Evolutionary conservation across 225 moss, liverwort and hornwort genomes (phyloP).

Genomic region (Antitrichia curtipendula): DNA sequence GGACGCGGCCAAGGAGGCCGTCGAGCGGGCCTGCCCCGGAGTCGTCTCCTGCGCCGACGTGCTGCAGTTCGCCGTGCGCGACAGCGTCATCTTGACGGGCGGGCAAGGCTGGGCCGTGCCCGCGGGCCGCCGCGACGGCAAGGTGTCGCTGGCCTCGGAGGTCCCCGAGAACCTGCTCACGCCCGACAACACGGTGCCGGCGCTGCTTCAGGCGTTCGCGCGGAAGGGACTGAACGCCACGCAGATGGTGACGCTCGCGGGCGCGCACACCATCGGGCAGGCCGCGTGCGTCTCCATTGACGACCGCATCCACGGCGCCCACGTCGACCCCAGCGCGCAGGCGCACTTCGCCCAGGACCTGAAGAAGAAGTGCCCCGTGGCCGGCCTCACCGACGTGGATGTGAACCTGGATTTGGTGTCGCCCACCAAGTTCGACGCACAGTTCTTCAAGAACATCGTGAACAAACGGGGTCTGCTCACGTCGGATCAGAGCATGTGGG

Average conservation of each 20-base stretch:
- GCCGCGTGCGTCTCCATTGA: background rate
- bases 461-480: slow-evolving; percentile 3
- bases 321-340: slow-evolving; percentile 3
- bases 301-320: background rate
- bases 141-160: slow-evolving; percentile 20
- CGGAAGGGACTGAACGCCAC: slow-evolving; percentile 13
- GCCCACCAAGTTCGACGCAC: slow-evolving; percentile 1
- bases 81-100: slow-evolving; percentile 15
- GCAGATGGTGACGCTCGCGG: slow-evolving; percentile 10
- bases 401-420: slow-evolving; percentile 5
- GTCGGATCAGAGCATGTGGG: slow-evolving; percentile 10
- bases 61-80: slow-evolving; percentile 30
- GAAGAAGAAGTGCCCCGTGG: slow-evolving; percentile 2
- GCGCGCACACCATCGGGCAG: slow-evolving; percentile 1
- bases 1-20: slow-evolving; percentile 17
- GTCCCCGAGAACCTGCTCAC: slow-evolving; percentile 10
- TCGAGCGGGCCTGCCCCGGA: slow-evolving; percentile 46
- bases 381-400: background rate
- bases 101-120: slow-evolving; percentile 31
- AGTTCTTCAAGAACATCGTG: background rate
- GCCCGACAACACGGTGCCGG: background rate
- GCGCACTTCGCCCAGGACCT: background rate
- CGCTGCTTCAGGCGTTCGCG: background rate
- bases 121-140: slow-evolving; percentile 48
- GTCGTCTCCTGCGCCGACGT: slow-evolving; percentile 55